Evolutionary conservation across 2,329 filamentous ascomycete genomes (phyloP), one percentile per base, ranked within the genome.

Genomic region (Didymella sp.): DNA sequence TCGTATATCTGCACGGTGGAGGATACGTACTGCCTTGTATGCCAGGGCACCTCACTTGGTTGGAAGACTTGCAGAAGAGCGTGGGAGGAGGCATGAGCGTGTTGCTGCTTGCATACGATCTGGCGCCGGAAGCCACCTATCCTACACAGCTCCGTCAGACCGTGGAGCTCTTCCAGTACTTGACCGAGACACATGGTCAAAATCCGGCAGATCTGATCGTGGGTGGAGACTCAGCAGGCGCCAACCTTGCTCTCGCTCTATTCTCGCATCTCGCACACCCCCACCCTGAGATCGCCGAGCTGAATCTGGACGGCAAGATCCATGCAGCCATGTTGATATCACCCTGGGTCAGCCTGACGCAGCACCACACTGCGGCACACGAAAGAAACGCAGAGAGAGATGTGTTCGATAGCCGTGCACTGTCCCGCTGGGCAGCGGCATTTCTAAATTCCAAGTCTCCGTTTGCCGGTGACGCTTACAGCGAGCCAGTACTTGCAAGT

Each of bases 81-180:
- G 69, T 82, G 19, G 79, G 78, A 38, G 79, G 82, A 48, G 75
- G 77, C 28, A 72, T 84, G 27, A 77, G 82, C 17, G 72, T 82
- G 44, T 79, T 87, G 45, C 71, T 84, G 22, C 77, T 86, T n/a
- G 80, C 81, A 35, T 89, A 89, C 71, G 82, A 82, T 24, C 79
- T 87, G n/a, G 79, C 84, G 0, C 80, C 81, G 3, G 71, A 79
- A 33, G 65, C 63, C 15, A 67, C 70, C 37, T 84, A 84, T 63
- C 82, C 82, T 1, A 73, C 75, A 6, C 81, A 84, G 60, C 71
- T 84, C 7, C 69, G 74, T 57, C 78, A 85, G 71, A 80, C 78
- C 12, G 72, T 78, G 19, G 73, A 77, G 28, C 70, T 78, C 9
- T 63, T 84, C n/a, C 66, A 74, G 6, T 75, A 81, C 63, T 71